Evolutionary conservation across 2,329 filamentous ascomycete genomes (phyloP).

Genomic region (Sphaceloma murrayae): DNA sequence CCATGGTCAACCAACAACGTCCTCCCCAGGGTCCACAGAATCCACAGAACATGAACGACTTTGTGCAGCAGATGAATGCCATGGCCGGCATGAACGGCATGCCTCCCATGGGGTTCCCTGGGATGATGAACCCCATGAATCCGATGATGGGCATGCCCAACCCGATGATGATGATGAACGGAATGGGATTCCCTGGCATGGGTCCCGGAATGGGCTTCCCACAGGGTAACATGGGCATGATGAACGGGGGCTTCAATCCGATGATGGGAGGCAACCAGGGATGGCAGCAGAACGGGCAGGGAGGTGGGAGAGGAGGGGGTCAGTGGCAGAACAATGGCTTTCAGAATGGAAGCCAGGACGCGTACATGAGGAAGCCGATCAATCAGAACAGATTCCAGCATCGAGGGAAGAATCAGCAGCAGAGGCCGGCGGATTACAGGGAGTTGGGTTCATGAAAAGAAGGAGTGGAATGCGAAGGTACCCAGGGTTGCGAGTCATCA

Average conservation of each 20-base stretch:
- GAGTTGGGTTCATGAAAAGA: conserved; percentile 58
- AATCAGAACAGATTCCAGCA: conserved; percentile 88
- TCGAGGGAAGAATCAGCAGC: conserved; percentile 56
- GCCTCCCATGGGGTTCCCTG: conserved; percentile 23
- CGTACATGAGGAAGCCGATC: conserved; percentile 91
- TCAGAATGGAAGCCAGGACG: conserved; percentile 58
- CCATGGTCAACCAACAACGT: conserved; percentile 35
- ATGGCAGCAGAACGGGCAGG: conserved; percentile 26
- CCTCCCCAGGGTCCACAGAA: conserved; percentile 21
- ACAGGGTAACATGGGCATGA: conserved; percentile 16
- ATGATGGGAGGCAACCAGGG: conserved; percentile 26
- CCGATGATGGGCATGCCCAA: conserved; percentile 23
- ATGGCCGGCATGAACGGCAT: conserved; percentile 26
- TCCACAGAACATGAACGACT: conserved; percentile 31
- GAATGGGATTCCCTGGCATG: conserved; percentile 30
- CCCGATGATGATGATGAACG: conserved; percentile 36
- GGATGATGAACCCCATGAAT: conserved; percentile 25
- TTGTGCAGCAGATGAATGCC: conserved; percentile 38
- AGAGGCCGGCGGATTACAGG: conserved; percentile 78
- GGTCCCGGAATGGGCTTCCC: conserved; percentile 28
- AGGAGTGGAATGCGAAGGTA: too few species aligned
- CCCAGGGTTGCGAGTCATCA: background rate
- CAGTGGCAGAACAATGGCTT: conserved; percentile 13
- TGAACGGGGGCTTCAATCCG: conserved; percentile 21
- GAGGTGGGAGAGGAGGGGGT: conserved; percentile 22